A percentile compares a stretch with the other conserved stretches of the same genome.
Conservation (phyloP, 169 alveolate genomes). For the Plasmodium fragile region DNA sequence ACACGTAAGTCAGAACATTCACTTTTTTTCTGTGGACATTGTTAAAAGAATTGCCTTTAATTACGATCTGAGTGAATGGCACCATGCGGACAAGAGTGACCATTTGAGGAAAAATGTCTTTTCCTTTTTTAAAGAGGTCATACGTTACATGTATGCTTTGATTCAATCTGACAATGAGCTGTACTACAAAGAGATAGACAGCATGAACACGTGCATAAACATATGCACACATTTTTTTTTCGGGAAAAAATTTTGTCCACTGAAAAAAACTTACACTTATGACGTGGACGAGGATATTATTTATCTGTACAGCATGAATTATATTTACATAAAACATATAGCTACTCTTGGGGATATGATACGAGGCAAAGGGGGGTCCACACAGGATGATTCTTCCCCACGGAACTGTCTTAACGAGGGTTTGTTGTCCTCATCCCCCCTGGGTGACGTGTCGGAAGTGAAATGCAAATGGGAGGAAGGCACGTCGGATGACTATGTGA, state of each 20-base stretch:
- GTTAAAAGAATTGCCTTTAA: slow-evolving; percentile 51
- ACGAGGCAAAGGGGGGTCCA: neutral
- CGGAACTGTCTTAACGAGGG: neutral
- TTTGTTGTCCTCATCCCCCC: neutral
- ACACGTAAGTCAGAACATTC: slow-evolving; percentile 42
- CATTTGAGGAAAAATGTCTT: neutral
- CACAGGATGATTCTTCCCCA: neutral
- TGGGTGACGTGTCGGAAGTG: neutral
- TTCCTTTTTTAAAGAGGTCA: slow-evolving; percentile 56
- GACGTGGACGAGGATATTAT: slow-evolving; percentile 30
- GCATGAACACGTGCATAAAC: slow-evolving; percentile 48
- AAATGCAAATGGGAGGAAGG: neutral
- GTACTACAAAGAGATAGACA: slow-evolving; percentile 45
- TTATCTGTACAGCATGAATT: slow-evolving; percentile 53
- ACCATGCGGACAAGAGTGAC: neutral
- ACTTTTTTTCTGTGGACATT: slow-evolving; percentile 45
- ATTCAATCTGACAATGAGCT: slow-evolving; percentile 38
- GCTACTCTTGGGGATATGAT: slow-evolving; percentile 15
- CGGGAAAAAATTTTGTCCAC: slow-evolving; percentile 14
- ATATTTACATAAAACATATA: slow-evolving; percentile 69
- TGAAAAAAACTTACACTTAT: slow-evolving; percentile 18
- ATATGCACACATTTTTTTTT: slow-evolving; percentile 54
- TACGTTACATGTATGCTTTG: slow-evolving; percentile 46
- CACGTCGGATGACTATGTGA: neutral
- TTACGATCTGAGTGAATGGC: slow-evolving; percentile 5